These are phyloP conservation scores for Taphrina communis DNA, from an alignment of 1,139 yeast genomes.

Conservation along the genomic window DNA sequence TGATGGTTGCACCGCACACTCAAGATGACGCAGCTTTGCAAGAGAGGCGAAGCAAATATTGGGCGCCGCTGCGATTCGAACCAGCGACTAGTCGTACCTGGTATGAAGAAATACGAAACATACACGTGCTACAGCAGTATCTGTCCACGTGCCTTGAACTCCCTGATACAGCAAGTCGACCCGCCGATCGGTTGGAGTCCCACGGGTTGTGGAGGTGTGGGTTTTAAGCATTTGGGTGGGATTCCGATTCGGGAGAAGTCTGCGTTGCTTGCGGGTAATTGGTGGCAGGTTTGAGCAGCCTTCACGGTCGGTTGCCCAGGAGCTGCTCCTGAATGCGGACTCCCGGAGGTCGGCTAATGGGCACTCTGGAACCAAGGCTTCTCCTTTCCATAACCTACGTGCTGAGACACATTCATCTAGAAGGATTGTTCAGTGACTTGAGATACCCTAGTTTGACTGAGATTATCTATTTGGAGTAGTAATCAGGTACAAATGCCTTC, in stretches of 20 bases:
- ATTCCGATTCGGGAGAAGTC: not conserved
- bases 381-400: not conserved
- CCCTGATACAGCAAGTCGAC: not conserved
- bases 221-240: conserved; percentile 1
- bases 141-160: not conserved
- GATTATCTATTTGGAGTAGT: not conserved
- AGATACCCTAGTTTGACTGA: not conserved
- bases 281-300: too few relatives aligned
- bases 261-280: too few relatives aligned
- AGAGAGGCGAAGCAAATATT: not conserved
- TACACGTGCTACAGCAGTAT: too few relatives aligned
- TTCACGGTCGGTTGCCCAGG: not conserved
- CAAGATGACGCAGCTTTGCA: not conserved
- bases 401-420: conserved; percentile 1
- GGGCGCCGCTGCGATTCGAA: not conserved
- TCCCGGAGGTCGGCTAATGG: not conserved
- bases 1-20: not conserved
- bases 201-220: not conserved
- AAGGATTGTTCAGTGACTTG: not conserved
- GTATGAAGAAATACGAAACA: too few relatives aligned
- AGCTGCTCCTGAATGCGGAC: conserved; percentile 3
- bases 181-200: not conserved
- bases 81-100: not conserved
- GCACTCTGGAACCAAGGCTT: not conserved
- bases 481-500: conserved; percentile 3